phyloP scores from a whole-genome alignment of 805 yeast genomes.

The Candida yuanshanica region DNA sequence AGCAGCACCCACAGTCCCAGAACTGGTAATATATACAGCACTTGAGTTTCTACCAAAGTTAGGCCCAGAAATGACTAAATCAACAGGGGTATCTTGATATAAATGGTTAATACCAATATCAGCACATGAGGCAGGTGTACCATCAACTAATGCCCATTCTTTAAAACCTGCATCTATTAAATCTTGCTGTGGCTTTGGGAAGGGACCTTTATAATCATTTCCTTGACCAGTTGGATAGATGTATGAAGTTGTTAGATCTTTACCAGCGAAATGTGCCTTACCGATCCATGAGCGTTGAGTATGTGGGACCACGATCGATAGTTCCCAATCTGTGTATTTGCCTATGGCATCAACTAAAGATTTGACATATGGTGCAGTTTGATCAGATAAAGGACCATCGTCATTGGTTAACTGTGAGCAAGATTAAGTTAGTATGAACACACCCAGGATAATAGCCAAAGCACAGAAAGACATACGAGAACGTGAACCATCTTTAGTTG shows the following conservation, averaged over 20 bases:
- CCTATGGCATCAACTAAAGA: slow-evolving; percentile 67
- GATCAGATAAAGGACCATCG: slow-evolving; percentile 87
- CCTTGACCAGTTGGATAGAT: slow-evolving; percentile 54
- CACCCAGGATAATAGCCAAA: too few species aligned
- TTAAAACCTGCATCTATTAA: slow-evolving; percentile 34
- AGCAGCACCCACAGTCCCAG: slow-evolving; percentile 97
- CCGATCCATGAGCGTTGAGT: slow-evolving; percentile 94
- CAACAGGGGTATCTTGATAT: slow-evolving; percentile 51
- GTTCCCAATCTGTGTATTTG: slow-evolving; percentile 70
- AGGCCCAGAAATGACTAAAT: slow-evolving; percentile 90
- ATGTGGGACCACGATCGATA: slow-evolving; percentile 77
- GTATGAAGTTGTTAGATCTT: slow-evolving; percentile 52
- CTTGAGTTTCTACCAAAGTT: slow-evolving; percentile 92
- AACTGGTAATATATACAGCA: slow-evolving; percentile 79
- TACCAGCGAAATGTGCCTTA: slow-evolving; percentile 90
- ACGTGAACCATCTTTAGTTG: slow-evolving; percentile 7
- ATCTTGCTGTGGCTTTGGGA: slow-evolving; percentile 42
- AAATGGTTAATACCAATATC: slow-evolving; percentile 84
- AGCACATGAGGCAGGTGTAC: slow-evolving; percentile 95
- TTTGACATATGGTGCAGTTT: slow-evolving; percentile 79
- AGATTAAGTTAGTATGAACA: slow-evolving; percentile 10
- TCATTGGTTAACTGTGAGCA: slow-evolving; percentile 65
- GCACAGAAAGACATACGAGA: slow-evolving; percentile 3
- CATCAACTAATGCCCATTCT: slow-evolving; percentile 85
- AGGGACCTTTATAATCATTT: slow-evolving; percentile 64